Evolutionary conservation across 164 flowering plant genomes (phyloP).

Genomic region (Vitis cinerea): DNA sequence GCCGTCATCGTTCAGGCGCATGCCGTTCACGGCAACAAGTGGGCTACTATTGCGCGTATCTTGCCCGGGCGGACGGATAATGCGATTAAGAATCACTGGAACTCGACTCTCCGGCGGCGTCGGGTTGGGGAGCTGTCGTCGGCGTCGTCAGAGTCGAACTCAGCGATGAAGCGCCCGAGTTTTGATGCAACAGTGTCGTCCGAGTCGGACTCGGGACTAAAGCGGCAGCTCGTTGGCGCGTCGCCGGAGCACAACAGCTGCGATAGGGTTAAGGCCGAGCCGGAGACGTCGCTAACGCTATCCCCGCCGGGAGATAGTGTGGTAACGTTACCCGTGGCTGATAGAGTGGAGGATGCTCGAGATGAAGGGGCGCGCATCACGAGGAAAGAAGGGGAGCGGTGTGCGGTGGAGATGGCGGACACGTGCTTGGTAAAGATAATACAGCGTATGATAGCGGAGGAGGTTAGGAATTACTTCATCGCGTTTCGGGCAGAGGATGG

Average conservation of each 20-base stretch:
- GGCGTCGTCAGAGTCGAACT: constrained; percentile 24
- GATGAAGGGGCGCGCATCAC: not conserved
- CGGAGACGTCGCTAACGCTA: constrained; percentile 43
- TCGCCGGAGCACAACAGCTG: constrained; percentile 15
- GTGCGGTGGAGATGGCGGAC: constrained; percentile 27
- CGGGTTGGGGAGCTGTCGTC: constrained; percentile 16
- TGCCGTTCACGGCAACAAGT: constrained; percentile 60
- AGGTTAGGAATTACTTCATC: constrained; percentile 53
- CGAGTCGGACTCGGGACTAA: constrained; percentile 22
- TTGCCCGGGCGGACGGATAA: constrained; percentile 80
- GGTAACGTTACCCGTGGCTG: not conserved
- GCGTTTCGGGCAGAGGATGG: constrained; percentile 16
- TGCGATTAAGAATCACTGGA: constrained; percentile 82
- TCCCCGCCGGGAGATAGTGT: constrained; percentile 41
- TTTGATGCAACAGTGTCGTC: constrained; percentile 5
- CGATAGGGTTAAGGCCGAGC: constrained; percentile 7
- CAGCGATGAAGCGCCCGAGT: constrained; percentile 10
- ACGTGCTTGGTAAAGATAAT: constrained; percentile 36
- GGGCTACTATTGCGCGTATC: constrained; percentile 74
- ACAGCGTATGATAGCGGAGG: constrained; percentile 56
- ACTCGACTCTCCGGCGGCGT: constrained; percentile 50
- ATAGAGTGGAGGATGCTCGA: constrained; percentile 1
- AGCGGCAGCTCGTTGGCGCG: constrained; percentile 14
- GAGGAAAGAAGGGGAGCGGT: constrained; percentile 7
- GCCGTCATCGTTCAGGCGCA: constrained; percentile 52